Evolutionary conservation across 2,329 filamentous ascomycete species (phyloP).

Genomic region (Epichloe bromicola): DNA sequence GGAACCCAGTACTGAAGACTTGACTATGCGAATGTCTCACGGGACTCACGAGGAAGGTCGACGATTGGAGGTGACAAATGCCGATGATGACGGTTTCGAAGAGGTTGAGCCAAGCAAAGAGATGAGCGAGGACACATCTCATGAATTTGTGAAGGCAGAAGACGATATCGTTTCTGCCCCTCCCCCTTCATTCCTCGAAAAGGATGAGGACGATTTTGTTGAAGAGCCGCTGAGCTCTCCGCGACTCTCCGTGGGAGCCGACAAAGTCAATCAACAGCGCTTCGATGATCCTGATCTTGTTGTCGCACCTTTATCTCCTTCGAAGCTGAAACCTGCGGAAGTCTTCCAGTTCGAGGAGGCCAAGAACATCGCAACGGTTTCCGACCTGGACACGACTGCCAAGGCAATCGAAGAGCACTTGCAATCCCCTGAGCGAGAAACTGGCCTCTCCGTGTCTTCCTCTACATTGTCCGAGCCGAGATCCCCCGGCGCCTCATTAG

Average conservation of each 20-base stretch:
- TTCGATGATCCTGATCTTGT: conserved; percentile 45
- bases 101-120: conserved; percentile 63
- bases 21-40: conserved; percentile 45
- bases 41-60: conserved; percentile 43
- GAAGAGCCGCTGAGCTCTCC: conserved; percentile 65
- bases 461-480: conserved; percentile 9
- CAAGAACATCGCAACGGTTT: background rate
- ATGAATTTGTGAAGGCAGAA: conserved; percentile 51
- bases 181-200: conserved; percentile 22
- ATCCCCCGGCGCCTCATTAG: conserved; percentile 3
- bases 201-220: conserved; percentile 62
- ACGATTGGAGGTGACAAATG: conserved; percentile 68
- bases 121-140: conserved; percentile 58
- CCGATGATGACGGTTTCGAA: conserved; percentile 84
- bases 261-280: conserved; percentile 36
- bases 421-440: background rate
- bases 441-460: background rate
- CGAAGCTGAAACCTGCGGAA: conserved; percentile 18
- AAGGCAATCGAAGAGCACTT: conserved; percentile 1
- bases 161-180: conserved; percentile 31
- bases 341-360: background rate
- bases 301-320: conserved; percentile 45
- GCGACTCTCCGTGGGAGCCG: conserved; percentile 46
- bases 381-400: background rate
- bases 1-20: conserved; percentile 37